Conservation (phyloP, 2,329 filamentous ascomycete species). For the Blastomyces gilchristii region DNA sequence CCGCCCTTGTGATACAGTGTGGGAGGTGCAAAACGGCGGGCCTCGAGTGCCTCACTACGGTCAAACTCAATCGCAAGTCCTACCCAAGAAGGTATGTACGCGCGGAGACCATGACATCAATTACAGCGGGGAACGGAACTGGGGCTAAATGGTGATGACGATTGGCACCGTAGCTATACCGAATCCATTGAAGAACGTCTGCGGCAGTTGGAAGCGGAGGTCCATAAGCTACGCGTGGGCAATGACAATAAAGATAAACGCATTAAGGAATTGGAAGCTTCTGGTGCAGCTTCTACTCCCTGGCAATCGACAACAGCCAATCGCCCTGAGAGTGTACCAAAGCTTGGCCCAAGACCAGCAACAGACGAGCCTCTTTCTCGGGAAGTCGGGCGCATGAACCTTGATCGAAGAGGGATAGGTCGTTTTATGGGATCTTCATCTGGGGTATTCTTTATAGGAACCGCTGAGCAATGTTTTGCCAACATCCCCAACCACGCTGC, state of each 20-base stretch:
- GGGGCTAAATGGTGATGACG: background rate
- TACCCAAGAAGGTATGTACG: slow-evolving; percentile 12
- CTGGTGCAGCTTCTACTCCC: background rate
- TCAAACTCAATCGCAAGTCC: slow-evolving; percentile 14
- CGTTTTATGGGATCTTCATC: slow-evolving; percentile 14
- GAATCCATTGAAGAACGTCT: slow-evolving; percentile 15
- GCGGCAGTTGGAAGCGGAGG: slow-evolving; percentile 13
- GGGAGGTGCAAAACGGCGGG: slow-evolving; percentile 12
- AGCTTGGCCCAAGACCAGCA: background rate
- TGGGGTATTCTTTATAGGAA: slow-evolving; percentile 14
- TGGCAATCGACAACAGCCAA: background rate
- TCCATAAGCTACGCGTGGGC: slow-evolving; percentile 9
- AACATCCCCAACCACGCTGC: slow-evolving; percentile 8
- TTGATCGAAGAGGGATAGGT: slow-evolving; percentile 10
- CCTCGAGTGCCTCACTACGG: slow-evolving; percentile 13
- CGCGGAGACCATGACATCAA: background rate
- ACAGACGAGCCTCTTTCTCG: slow-evolving; percentile 13
- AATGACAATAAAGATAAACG: slow-evolving; percentile 12
- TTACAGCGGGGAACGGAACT: background rate
- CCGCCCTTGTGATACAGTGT: slow-evolving; percentile 1
- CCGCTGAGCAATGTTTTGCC: slow-evolving; percentile 12
- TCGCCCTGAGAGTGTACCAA: background rate
- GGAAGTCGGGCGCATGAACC: slow-evolving; percentile 14
- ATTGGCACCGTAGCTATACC: slow-evolving; percentile 9
- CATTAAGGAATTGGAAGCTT: slow-evolving; percentile 12